Evolutionary conservation across 192 early-diverging fungal genomes (phyloP), one percentile per base, ranked within the genome.

Genomic region (Cetraspora pellucida): DNA sequence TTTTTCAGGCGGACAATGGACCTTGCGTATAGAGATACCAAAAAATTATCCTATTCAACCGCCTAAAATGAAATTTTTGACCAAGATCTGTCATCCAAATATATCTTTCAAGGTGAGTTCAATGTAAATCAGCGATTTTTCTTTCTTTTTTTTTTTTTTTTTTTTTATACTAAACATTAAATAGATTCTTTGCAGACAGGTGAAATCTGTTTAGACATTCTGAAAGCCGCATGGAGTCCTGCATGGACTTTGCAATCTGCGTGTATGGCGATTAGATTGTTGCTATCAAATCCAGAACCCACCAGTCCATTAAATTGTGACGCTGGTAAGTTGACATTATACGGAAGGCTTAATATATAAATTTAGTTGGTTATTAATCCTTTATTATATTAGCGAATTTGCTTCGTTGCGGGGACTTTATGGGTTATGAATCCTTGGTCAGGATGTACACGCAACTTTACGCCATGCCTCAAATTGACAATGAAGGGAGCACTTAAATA

Each of bases 151-250:
- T n/a, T 55, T 73, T 58, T 57, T 43, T n/a, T 17, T 52, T 30
- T 19, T 64, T 65, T 14, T 66, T 83, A n/a, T 37, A 37, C 37
- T 37, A 37, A 37, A 7, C 37, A 37, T 37, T 37, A 37, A 37
- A 37, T 37, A 37, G 37, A 37, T 37, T 37, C 37, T 37, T 37
- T 37, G 37, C 1, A 95, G 88, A 96, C 95, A 0, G 97, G 97
- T 21, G 95, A 98, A 80, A 98, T 99, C 69, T 99, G 97, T 72
- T 85, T 99, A 67, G 97, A 99, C 84, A 89, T 99, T 46, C 86
- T 99, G 47, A 96, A 95, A 76, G 86, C 93, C 30, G 92, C 91
- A 68, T 99, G 97, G 97, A 92, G 93, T 47, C 97, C 97, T 11
- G 92, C 95, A 19, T 99, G 95, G 95, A 98, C 95, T 45, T 88